Percentiles rank a stretch among this genome's conserved stretches.
Evolutionary conservation across 305 asterid species (phyloP).

Genomic region (Stenogyne calaminthoides): DNA sequence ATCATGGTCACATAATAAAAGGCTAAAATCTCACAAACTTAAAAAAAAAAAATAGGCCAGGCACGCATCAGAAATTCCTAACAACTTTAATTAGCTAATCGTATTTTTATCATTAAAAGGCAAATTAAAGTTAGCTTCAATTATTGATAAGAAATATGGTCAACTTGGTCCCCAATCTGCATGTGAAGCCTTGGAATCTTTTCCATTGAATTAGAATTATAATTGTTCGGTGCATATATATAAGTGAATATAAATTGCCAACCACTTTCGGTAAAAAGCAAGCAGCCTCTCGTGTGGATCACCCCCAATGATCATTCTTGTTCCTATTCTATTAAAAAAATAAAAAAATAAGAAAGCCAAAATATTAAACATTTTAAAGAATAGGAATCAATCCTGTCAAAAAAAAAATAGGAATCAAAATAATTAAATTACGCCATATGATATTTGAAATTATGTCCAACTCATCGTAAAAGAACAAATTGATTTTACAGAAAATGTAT

Average conservation of each 20-base stretch:
- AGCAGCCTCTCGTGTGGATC: slow-evolving; percentile 7
- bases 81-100: not conserved
- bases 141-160: slow-evolving; percentile 2
- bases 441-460: not conserved
- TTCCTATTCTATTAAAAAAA: not conserved
- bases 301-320: not conserved
- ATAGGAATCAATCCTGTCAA: not conserved
- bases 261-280: not conserved
- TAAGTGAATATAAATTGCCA: not conserved
- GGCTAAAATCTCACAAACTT: too few relatives aligned
- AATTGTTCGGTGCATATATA: not conserved
- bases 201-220: not conserved
- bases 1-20: too few relatives aligned
- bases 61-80: not conserved
- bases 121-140: slow-evolving; percentile 3
- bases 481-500: not conserved
- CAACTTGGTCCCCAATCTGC: not conserved
- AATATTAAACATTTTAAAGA: not conserved
- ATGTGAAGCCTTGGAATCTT: slow-evolving; percentile 16
- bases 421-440: not conserved
- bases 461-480: not conserved
- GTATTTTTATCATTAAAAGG: not conserved
- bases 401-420: not conserved
- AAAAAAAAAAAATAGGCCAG: too few relatives aligned
- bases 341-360: not conserved